Conservation (phyloP, 2,329 filamentous ascomycete species). For the Ophiocordyceps camponoti-leonardi region DNA sequence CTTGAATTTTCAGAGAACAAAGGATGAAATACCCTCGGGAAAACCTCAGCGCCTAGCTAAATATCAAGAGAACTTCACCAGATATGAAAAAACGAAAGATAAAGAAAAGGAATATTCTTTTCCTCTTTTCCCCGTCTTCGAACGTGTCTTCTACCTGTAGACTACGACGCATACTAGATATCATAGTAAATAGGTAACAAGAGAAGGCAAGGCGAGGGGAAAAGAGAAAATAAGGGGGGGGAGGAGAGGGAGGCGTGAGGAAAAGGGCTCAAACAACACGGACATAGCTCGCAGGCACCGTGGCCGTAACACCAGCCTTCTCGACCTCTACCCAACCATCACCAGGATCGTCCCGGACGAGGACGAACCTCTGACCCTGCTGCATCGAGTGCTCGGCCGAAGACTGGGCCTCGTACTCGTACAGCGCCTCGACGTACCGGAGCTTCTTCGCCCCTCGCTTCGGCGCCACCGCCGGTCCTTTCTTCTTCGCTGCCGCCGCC, state of each 20-base stretch:
- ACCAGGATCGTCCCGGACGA: conserved; percentile 73
- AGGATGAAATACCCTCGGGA: too few species aligned
- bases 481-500: conserved; percentile 45
- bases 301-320: conserved; percentile 69
- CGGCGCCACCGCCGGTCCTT: conserved; percentile 82
- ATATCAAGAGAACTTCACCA: too few species aligned
- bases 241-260: not conserved
- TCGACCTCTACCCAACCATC: conserved; percentile 98
- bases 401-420: conserved; percentile 75
- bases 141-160: too few species aligned
- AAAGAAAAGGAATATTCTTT: too few species aligned
- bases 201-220: not conserved
- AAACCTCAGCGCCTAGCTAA: too few species aligned
- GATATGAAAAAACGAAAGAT: too few species aligned
- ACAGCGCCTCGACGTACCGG: conserved; percentile 82
- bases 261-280: conserved; percentile 40
- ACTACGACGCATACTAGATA: not conserved
- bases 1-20: too few species aligned
- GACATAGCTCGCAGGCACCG: conserved; percentile 88
- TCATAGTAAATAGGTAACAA: too few species aligned
- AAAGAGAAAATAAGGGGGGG: not conserved
- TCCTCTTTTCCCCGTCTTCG: too few species aligned
- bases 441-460: conserved; percentile 84
- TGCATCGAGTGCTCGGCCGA: conserved; percentile 79
- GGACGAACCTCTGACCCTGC: conserved; percentile 81